Evolutionary conservation across 2,329 filamentous ascomycete species (phyloP).

Genomic region (Claviceps africana): DNA sequence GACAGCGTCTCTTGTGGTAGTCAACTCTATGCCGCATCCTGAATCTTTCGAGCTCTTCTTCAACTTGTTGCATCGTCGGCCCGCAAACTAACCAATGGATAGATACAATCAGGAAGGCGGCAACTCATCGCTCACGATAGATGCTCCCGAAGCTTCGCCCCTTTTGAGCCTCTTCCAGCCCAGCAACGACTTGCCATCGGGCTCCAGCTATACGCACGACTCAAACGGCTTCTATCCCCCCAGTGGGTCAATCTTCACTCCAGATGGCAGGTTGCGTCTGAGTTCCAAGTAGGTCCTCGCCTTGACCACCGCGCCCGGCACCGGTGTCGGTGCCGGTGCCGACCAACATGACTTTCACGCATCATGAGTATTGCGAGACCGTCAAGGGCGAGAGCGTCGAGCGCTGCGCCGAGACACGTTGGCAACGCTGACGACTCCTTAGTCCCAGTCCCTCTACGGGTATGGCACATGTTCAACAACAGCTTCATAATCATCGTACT

Average conservation of each 20-base stretch:
- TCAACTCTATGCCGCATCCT: constrained; percentile 6
- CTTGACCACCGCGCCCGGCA: constrained; percentile 1
- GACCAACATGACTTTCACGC: background rate
- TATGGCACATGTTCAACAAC: constrained; percentile 38
- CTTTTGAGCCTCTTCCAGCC: constrained; percentile 39
- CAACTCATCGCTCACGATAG: constrained; percentile 38
- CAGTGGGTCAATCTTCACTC: constrained; percentile 30
- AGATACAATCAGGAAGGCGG: constrained; percentile 43
- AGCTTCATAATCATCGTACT: constrained; percentile 27
- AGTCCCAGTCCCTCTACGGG: constrained; percentile 37
- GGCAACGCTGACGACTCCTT: constrained; percentile 10
- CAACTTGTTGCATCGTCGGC: constrained; percentile 6
- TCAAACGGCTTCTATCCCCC: constrained; percentile 32
- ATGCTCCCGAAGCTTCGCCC: constrained; percentile 36
- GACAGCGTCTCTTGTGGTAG: constrained; percentile 23
- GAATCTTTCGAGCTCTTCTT: constrained; percentile 3
- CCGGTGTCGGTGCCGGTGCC: background rate
- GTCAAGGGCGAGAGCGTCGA: background rate
- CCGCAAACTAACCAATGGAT: constrained; percentile 9
- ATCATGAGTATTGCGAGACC: background rate
- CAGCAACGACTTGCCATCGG: constrained; percentile 27
- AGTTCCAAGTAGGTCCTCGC: constrained; percentile 38
- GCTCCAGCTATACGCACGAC: constrained; percentile 36
- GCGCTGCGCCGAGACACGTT: background rate
- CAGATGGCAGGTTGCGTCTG: constrained; percentile 41